Base-by-base conservation (phyloP, 73 alveolate genomes). In the Tetrahymena elliotti region DNA sequence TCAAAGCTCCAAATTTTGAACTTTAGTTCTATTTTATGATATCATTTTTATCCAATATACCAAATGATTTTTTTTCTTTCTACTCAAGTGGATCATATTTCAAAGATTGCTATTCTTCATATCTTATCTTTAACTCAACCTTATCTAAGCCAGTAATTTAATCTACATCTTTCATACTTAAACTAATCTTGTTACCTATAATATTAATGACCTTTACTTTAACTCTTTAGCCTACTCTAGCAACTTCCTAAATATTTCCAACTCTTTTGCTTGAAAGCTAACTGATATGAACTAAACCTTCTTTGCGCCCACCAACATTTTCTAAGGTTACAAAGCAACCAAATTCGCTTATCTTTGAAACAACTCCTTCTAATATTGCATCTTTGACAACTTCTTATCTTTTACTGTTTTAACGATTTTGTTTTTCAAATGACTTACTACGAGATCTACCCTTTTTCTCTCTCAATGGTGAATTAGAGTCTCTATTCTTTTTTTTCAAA, bases 101-200 rank as follows among this genome's bases (percentile, higher is more conserved):
- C 94, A 93, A 93, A 88, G 35, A 93, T 93, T 7, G 93, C 53
- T 35, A 52, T 93, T 47, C 84, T 38, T 53, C 88, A 68, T 68
- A 68, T 68, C 88, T 11, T 31, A 96, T 84, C 84, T 93, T 93
- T 83, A 82, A 92, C 35, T 40, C 96, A 16, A 68, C 54, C 34
- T 39, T 94, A 95, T 98, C 99, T 95, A 96, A 96, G 10, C 99
- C 99, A 11, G 98, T 96, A 39, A 88, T 94, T 95, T 99, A 98
- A 96, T 99, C 99, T 22, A 98, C 99, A 93, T 98, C 99, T 95
- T 98, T 98, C 98, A 98, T 98, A 83, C 99, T 95, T 53, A 99
- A 97, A 84, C 98, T 96, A n/a, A 98, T 95, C 93, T 98, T 98
- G 33, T 98, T 99, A 83, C 97, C 92, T 35, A 99, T 93, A 53